Evolutionary conservation across 306 rosid species (phyloP), one percentile per base, ranked within the genome.

Genomic region (Acacia confusa): DNA sequence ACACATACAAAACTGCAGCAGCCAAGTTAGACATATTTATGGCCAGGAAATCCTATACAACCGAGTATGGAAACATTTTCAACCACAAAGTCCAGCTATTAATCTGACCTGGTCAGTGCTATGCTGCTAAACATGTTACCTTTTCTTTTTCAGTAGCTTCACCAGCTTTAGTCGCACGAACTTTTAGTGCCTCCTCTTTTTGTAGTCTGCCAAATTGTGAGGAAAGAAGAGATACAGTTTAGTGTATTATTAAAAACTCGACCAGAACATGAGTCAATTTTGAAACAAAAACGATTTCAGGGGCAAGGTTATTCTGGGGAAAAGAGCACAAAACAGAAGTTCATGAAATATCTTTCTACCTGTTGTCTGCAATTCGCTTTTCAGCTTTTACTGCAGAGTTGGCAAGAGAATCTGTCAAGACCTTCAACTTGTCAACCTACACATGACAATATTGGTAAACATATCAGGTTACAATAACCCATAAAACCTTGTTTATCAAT

Each of bases 361-460:
- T 94, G 79, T 92, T 86, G 50, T 96, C 99, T 81, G 89, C 84
- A 85, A 96, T 93, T 80, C 98, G 99, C 84, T 92, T 96, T 87
- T 93, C 98, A 80, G 99, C 91, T 86, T 92, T 96, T 82, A 83
- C 83, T 76, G 94, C 90, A 76, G 99, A 96, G 88, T 92, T 93
- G 53, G 97, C 85, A 82, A 96, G 99, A 82, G 99, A 96, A 55
- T 93, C 99, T 40, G 92, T 86, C 74, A 96, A 88, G 71, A 96
- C 92, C 89, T 90, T 96, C 91, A 96, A 85, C 88, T 96, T 96
- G 83, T 96, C 99, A 81, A 96, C 96, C 99, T 96, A 91, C 70
- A 70, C 73, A 63, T 27, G 63, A 77, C 2, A 83, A 30, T 8
- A 53, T 75, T 22, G 79, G 72, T 34, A 72, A 38, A 32, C 78